phyloP scores from a whole-genome alignment of 2,329 filamentous ascomycete species.

The Botrytis sinoallii region DNA sequence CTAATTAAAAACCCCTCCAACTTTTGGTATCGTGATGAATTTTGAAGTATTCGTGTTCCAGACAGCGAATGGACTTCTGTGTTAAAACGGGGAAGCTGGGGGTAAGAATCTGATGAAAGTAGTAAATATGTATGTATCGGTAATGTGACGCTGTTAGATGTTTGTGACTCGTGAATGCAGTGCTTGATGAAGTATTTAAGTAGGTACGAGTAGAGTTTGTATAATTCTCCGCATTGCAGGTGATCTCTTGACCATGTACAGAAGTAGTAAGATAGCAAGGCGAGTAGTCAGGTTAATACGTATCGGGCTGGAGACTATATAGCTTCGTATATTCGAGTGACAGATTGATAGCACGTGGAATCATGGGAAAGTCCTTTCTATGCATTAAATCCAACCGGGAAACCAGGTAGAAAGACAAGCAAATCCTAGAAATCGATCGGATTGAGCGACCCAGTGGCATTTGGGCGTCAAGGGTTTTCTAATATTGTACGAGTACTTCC shows the following conservation, averaged over 20 bases:
- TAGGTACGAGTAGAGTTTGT: background rate
- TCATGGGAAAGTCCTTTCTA: background rate
- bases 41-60: background rate
- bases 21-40: background rate
- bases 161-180: conserved; percentile 1
- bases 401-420: background rate
- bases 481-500: background rate
- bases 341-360: background rate
- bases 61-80: background rate
- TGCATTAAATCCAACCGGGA: background rate
- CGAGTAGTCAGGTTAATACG: background rate
- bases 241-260: background rate
- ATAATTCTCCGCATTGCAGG: conserved; percentile 4
- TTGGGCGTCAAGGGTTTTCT: conserved; percentile 7
- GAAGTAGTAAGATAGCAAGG: background rate
- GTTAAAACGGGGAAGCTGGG: background rate
- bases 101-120: background rate
- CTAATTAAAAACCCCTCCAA: background rate
- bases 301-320: background rate
- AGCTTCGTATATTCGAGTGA: background rate
- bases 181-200: background rate
- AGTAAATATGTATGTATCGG: background rate
- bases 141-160: background rate
- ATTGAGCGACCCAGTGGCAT: conserved; percentile 2
- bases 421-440: background rate